Conservation (phyloP, 1,139 yeast species). For the Saccharomyces pastorianus region DNA sequence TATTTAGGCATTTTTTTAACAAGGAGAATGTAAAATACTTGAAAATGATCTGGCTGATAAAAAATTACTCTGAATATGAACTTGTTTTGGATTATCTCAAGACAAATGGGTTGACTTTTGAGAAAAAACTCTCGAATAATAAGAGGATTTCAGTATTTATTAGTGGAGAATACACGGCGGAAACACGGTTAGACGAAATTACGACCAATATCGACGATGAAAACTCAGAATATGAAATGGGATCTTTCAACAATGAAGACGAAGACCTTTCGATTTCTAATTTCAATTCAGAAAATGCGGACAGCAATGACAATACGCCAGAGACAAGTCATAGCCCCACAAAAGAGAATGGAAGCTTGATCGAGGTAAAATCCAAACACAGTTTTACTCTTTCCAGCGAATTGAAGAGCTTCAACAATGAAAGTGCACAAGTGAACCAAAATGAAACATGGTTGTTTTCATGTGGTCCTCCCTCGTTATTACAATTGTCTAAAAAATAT, state of each 20-base stretch:
- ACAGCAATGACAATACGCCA: not conserved
- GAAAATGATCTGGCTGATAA: slow-evolving; percentile 26
- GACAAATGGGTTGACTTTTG: not conserved
- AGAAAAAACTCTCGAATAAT: not conserved
- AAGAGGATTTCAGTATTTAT: not conserved
- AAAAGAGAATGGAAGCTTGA: not conserved
- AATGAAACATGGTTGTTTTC: slow-evolving; percentile 9
- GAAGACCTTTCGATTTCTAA: not conserved
- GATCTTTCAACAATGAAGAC: not conserved
- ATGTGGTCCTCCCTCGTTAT: slow-evolving; percentile 12
- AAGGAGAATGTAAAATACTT: slow-evolving; percentile 13
- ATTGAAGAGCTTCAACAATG: slow-evolving; percentile 2
- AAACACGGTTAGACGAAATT: not conserved
- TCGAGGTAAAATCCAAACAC: not conserved
- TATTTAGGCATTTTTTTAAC: slow-evolving; percentile 37
- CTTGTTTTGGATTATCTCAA: slow-evolving; percentile 9
- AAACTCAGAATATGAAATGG: not conserved
- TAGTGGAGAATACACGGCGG: not conserved
- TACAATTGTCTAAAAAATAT: slow-evolving; percentile 4
- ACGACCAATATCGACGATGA: not conserved
- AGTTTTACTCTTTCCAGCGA: slow-evolving; percentile 8
- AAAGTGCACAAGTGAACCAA: not conserved
- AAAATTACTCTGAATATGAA: slow-evolving; percentile 15
- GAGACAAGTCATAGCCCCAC: not conserved
- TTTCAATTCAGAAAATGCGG: not conserved